These are phyloP conservation scores for Emmonsiellopsis sp. DNA, from an alignment of 2,329 filamentous ascomycete genomes.

Conservation along the genomic window DNA sequence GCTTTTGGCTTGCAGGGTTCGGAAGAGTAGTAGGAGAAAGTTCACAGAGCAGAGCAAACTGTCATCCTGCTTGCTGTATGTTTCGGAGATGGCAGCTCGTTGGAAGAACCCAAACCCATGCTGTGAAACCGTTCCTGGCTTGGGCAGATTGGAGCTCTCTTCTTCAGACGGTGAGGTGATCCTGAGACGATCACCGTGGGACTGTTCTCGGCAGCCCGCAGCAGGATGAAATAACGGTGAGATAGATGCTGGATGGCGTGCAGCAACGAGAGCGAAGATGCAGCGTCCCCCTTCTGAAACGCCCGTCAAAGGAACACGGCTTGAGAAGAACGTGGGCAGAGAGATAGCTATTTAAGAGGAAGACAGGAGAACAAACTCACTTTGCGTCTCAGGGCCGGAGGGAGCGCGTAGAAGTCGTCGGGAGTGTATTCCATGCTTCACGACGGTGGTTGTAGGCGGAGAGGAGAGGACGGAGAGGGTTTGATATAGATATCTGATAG, in stretches of 20 bases:
- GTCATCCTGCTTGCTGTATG: not conserved
- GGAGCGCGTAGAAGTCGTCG: constrained; percentile 44
- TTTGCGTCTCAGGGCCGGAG: constrained; percentile 49
- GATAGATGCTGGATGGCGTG: not conserved
- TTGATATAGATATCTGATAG: too few species aligned
- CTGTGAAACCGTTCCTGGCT: not conserved
- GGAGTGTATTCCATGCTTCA: constrained; percentile 1
- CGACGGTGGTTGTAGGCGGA: not conserved
- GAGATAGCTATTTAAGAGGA: not conserved
- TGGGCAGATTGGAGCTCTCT: not conserved
- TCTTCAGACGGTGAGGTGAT: not conserved
- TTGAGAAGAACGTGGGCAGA: constrained; percentile 8
- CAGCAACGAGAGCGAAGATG: not conserved
- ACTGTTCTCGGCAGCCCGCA: not conserved
- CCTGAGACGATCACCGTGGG: not conserved
- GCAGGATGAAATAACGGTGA: not conserved
- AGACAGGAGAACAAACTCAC: constrained; percentile 32
- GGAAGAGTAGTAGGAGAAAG: not conserved
- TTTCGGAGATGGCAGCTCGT: not conserved
- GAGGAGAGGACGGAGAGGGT: not conserved
- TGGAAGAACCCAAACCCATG: not conserved
- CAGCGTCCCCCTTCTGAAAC: constrained; percentile 1
- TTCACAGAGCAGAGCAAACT: not conserved
- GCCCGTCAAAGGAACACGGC: not conserved
- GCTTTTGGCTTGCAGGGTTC: not conserved